Conservation (phyloP, 148 eudicot genomes). For the Rhododendron griersonianum region DNA sequence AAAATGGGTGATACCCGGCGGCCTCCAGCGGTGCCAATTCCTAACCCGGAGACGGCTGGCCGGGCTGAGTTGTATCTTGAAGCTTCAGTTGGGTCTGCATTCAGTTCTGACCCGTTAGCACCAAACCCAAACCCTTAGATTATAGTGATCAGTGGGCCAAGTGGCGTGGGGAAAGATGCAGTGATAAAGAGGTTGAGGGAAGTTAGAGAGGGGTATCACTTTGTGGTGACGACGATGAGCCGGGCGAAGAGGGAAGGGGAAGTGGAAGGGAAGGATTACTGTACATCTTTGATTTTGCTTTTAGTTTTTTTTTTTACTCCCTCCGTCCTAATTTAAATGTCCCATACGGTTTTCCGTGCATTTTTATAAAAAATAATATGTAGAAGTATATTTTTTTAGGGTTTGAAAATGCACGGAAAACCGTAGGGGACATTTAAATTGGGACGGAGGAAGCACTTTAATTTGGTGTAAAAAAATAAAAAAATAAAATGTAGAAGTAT, state of each 20-base stretch:
- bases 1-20: slow-evolving; percentile 53
- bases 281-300: no score
- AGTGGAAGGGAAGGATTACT: slow-evolving; percentile 76
- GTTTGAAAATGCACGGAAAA: no score
- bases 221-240: slow-evolving; percentile 84
- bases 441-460: no score
- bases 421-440: no score
- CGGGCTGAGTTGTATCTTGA: slow-evolving; percentile 57
- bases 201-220: slow-evolving; percentile 63
- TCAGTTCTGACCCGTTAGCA: slow-evolving; percentile 51
- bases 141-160: slow-evolving; percentile 84
- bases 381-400: no score
- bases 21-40: slow-evolving; percentile 47
- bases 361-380: no score
- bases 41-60: slow-evolving; percentile 47
- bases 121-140: slow-evolving; percentile 69
- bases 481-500: no score
- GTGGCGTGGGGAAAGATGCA: slow-evolving; percentile 94
- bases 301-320: no score
- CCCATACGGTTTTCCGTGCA: no score
- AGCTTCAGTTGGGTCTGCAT: slow-evolving; percentile 63
- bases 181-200: slow-evolving; percentile 71
- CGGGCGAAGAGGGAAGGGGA: slow-evolving; percentile 56
- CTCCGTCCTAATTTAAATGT: no score
- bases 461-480: no score